Evolutionary conservation across 2,329 filamentous ascomycete species (phyloP).

Genomic region (Hymenoscyphus albidus): DNA sequence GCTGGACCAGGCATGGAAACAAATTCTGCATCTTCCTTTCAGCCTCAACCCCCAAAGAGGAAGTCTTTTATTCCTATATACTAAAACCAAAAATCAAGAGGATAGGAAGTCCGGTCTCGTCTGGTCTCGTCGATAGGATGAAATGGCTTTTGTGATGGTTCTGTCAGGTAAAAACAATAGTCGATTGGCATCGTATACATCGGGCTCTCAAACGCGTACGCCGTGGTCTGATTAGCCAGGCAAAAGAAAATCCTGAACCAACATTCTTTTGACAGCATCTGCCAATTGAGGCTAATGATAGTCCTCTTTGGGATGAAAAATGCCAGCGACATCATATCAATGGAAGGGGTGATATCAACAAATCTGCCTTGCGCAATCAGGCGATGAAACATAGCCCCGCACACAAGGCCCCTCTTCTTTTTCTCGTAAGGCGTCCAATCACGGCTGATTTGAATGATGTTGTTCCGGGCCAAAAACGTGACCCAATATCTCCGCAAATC

Average conservation of each 20-base stretch:
- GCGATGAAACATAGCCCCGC: slow-evolving; percentile 13
- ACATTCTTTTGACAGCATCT: not conserved
- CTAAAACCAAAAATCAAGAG: not conserved
- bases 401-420: slow-evolving; percentile 9
- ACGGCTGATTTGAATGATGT: not conserved
- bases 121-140: too few relatives aligned
- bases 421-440: slow-evolving; percentile 28
- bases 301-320: not conserved
- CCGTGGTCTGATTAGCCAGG: slow-evolving; percentile 6
- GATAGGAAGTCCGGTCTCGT: not conserved
- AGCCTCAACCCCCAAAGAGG: slow-evolving; percentile 8
- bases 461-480: slow-evolving; percentile 13
- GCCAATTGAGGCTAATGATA: slow-evolving; percentile 8
- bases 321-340: not conserved
- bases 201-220: not conserved
- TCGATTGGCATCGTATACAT: too few relatives aligned
- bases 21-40: slow-evolving; percentile 7
- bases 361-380: slow-evolving; percentile 21
- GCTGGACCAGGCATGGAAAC: slow-evolving; percentile 21
- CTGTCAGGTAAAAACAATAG: too few relatives aligned
- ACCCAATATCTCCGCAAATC: slow-evolving; percentile 8
- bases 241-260: not conserved
- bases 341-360: slow-evolving; percentile 6
- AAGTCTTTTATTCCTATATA: not conserved
- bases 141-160: too few relatives aligned